A percentile compares a stretch with the other conserved stretches of the same genome.
These are phyloP conservation scores for Neonectria faginata DNA, from an alignment of 2,329 filamentous ascomycete genomes.

Conservation along the genomic window DNA sequence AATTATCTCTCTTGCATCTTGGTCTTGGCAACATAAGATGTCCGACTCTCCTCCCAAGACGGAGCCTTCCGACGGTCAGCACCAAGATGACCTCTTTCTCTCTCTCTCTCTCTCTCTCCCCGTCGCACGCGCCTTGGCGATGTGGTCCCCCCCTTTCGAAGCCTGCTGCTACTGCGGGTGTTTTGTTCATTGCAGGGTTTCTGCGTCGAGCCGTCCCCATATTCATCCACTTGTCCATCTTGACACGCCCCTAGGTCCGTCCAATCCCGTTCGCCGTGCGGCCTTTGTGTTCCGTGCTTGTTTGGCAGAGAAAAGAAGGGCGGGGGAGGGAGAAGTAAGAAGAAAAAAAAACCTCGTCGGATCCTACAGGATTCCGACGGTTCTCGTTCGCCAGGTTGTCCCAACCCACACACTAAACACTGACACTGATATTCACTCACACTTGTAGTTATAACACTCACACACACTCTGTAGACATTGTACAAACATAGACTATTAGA, in stretches of 20 bases:
- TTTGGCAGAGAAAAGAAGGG: conserved; percentile 8
- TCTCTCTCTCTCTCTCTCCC: no score
- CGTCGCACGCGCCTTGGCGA: conserved; percentile 1
- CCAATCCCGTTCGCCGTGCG: conserved; percentile 9
- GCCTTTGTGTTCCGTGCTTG: conserved; percentile 16
- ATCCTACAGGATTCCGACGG: conserved; percentile 12
- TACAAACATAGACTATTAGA: background rate
- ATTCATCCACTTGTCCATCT: conserved; percentile 1
- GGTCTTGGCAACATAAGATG: conserved; percentile 12
- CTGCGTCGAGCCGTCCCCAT: background rate
- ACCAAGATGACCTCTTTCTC: background rate
- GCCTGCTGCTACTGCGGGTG: background rate
- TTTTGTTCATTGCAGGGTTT: conserved; percentile 12
- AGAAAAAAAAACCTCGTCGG: no score
- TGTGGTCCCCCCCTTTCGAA: background rate
- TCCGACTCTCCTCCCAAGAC: background rate
- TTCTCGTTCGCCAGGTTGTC: conserved; percentile 1
- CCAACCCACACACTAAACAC: background rate
- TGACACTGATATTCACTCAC: background rate
- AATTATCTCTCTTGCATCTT: conserved; percentile 23
- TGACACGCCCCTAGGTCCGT: conserved; percentile 2
- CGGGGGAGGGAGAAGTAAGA: no score
- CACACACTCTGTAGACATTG: background rate
- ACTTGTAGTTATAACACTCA: background rate
- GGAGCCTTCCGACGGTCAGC: conserved; percentile 9